Percentiles rank a stretch among this genome's conserved stretches.
Conservation (phyloP, 2,329 filamentous ascomycete species). For the Colletotrichum tanaceti region DNA sequence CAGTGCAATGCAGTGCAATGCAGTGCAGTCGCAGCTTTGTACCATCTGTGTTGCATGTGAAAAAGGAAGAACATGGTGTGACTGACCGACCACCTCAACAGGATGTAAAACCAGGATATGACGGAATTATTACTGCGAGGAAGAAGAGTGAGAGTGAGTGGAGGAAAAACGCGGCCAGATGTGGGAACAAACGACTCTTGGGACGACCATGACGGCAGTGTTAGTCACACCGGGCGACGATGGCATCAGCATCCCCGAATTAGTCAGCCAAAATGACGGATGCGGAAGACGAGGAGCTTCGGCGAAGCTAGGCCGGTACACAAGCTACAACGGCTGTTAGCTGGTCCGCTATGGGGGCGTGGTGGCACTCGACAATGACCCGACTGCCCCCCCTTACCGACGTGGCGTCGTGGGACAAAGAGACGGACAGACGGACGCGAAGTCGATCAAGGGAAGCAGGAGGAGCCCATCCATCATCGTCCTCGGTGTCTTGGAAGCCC, state of each 20-base stretch:
- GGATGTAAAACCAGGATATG: conserved; percentile 35
- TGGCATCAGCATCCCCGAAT: conserved; percentile 4
- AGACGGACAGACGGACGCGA: not conserved
- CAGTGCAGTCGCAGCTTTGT: not conserved
- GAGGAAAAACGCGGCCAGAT: conserved; percentile 2
- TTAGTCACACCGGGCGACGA: not conserved
- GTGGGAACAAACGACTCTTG: not conserved
- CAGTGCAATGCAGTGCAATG: not conserved
- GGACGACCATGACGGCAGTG: not conserved
- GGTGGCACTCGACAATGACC: conserved; percentile 8
- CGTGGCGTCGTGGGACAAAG: conserved; percentile 31
- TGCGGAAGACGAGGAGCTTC: conserved; percentile 11
- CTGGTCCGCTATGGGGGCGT: not conserved
- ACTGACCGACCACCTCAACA: conserved; percentile 29
- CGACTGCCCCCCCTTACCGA: not conserved
- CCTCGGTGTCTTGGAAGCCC: conserved; percentile 28
- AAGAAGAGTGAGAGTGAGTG: not conserved
- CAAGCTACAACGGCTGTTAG: conserved; percentile 26
- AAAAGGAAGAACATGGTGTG: conserved; percentile 4
- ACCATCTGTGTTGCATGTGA: conserved; percentile 22
- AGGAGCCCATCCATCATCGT: conserved; percentile 10
- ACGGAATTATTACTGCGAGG: not conserved
- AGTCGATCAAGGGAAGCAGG: conserved; percentile 9
- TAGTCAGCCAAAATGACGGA: not conserved
- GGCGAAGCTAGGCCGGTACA: conserved; percentile 15